These are phyloP conservation scores for Amesomyces nigricolor DNA, from an alignment of 2,329 filamentous ascomycete species.

Conservation along the genomic window DNA sequence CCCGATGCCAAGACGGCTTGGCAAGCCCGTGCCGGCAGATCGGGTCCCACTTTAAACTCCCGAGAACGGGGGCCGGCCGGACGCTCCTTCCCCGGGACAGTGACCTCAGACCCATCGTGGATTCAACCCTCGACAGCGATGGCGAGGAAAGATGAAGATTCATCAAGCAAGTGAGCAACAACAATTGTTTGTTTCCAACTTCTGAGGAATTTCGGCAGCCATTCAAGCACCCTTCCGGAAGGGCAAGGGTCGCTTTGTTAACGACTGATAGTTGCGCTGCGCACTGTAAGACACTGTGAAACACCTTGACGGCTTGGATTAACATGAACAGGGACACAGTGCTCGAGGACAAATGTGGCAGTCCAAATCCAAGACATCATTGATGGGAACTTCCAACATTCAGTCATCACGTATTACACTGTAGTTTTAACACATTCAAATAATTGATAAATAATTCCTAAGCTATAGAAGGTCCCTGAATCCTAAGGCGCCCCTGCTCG, in stretches of 20 bases:
- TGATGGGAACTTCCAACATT: no score
- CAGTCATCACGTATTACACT: no score
- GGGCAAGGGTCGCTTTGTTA: slow-evolving; percentile 15
- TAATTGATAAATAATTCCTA: no score
- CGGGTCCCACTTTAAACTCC: neutral
- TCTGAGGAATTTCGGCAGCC: slow-evolving; percentile 1
- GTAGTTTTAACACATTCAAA: no score
- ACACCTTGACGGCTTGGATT: slow-evolving; percentile 4
- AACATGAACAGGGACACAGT: neutral
- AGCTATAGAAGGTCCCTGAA: no score
- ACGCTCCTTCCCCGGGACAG: neutral
- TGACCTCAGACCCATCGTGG: no score
- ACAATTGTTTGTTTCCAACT: neutral
- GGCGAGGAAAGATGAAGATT: no score
- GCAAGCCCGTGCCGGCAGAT: slow-evolving; percentile 12
- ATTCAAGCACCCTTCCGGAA: slow-evolving; percentile 17
- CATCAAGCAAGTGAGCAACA: no score
- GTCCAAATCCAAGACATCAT: no score
- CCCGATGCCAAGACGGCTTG: slow-evolving; percentile 16
- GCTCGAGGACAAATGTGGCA: neutral
- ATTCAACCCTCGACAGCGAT: no score
- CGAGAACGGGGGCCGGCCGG: neutral
- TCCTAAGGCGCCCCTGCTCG: neutral
- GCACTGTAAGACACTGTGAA: slow-evolving; percentile 17
- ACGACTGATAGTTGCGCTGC: neutral